Conservation (phyloP, 2,329 filamentous ascomycete species). For the Aspergillus sclerotialis region DNA sequence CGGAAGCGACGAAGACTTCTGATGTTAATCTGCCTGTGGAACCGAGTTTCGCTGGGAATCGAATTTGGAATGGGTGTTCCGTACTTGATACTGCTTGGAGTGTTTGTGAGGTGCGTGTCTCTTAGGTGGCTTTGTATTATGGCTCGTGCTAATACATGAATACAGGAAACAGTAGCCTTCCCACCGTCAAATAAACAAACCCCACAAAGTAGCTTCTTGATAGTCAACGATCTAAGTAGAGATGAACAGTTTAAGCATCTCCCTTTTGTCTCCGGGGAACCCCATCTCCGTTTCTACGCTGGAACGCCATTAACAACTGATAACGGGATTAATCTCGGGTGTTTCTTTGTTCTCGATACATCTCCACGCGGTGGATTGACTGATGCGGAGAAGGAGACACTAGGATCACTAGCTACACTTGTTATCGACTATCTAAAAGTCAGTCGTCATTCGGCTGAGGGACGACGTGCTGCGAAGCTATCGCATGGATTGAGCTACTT, state of each 20-base stretch:
- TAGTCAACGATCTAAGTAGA: constrained; percentile 33
- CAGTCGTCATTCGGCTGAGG: constrained; percentile 45
- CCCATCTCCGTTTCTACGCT: constrained; percentile 45
- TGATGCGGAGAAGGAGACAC: constrained; percentile 36
- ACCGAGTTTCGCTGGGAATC: constrained; percentile 24
- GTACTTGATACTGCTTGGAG: constrained; percentile 26
- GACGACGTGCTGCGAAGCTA: constrained; percentile 48
- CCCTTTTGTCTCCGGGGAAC: constrained; percentile 26
- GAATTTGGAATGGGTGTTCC: constrained; percentile 24
- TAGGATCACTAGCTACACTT: constrained; percentile 51
- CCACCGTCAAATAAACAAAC: constrained; percentile 16
- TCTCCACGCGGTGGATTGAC: constrained; percentile 45
- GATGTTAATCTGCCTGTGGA: constrained; percentile 27
- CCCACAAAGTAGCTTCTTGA: constrained; percentile 19
- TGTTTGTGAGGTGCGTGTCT: constrained; percentile 26
- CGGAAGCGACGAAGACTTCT: constrained; percentile 42
- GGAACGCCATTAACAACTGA: constrained; percentile 56
- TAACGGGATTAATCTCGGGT: constrained; percentile 53
- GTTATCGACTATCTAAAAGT: constrained; percentile 56
- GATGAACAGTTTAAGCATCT: constrained; percentile 33
- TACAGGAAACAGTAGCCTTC: too few species aligned
- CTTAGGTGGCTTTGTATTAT: neutral
- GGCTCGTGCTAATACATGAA: too few species aligned
- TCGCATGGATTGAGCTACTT: constrained; percentile 50
- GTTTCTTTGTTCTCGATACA: constrained; percentile 54